These are phyloP conservation scores for Intubia oerlemansii DNA, from an alignment of 2,329 filamentous ascomycete species.

Conservation along the genomic window DNA sequence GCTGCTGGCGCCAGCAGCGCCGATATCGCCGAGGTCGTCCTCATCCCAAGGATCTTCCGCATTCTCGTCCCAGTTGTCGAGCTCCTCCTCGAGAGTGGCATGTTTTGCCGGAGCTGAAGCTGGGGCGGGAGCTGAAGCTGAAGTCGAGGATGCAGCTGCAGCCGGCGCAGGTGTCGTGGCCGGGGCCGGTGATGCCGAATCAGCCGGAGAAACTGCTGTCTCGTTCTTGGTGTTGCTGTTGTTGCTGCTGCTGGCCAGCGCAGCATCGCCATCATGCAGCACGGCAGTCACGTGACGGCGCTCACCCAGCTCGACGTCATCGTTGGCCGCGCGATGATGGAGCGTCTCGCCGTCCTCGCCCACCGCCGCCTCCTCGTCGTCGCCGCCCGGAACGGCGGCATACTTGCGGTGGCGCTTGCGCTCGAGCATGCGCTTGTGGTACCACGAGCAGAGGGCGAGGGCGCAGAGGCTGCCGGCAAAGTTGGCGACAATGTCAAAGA, in stretches of 20 bases:
- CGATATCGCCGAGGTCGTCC: slow-evolving; percentile 13
- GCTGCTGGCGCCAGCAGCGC: too few relatives aligned
- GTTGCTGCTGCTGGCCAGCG: too few relatives aligned
- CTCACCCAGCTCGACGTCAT: slow-evolving; percentile 61
- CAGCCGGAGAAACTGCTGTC: background rate
- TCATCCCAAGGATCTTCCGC: slow-evolving; percentile 35
- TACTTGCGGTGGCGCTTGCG: slow-evolving; percentile 60
- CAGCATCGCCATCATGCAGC: slow-evolving; percentile 35
- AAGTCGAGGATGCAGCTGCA: slow-evolving; percentile 6
- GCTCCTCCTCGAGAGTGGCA: slow-evolving; percentile 56
- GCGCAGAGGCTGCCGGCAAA: slow-evolving; percentile 54
- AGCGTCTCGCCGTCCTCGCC: slow-evolving; percentile 45
- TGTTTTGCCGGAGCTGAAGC: too few relatives aligned
- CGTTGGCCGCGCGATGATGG: slow-evolving; percentile 23
- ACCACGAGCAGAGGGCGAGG: slow-evolving; percentile 63
- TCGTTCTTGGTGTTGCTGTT: slow-evolving; percentile 18
- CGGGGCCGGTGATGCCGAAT: slow-evolving; percentile 6
- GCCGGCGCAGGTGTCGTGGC: slow-evolving; percentile 36
- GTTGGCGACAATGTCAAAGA: slow-evolving; percentile 77
- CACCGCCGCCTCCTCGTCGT: slow-evolving; percentile 35
- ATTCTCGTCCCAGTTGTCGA: slow-evolving; percentile 92
- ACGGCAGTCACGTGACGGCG: slow-evolving; percentile 15
- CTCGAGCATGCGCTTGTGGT: slow-evolving; percentile 90
- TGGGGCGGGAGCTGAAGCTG: slow-evolving; percentile 7
- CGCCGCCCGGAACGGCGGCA: slow-evolving; percentile 42